These are phyloP conservation scores for Xylaria grammica DNA, from an alignment of 495 filamentous ascomycete genomes.

Conservation along the genomic window DNA sequence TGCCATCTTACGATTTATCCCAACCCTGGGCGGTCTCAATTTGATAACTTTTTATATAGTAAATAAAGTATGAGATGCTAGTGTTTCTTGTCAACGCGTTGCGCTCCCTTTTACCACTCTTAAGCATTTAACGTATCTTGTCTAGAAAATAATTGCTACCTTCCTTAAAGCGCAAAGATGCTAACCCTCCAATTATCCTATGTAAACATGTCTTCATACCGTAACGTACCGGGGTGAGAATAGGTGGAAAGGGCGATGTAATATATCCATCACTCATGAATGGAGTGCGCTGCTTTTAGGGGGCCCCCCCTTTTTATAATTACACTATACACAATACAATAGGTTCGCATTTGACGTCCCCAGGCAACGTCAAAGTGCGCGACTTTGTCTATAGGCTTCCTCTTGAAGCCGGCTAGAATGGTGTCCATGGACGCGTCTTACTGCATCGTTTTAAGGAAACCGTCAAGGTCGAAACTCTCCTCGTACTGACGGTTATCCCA, in stretches of 20 bases:
- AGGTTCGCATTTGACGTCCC: background rate
- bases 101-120: too few relatives aligned
- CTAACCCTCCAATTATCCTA: too few relatives aligned
- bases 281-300: slow-evolving; percentile 4
- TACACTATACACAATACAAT: slow-evolving; percentile 14
- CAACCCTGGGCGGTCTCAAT: too few relatives aligned
- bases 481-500: slow-evolving; percentile 98
- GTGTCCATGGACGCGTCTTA: slow-evolving; percentile 20
- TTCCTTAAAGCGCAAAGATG: too few relatives aligned
- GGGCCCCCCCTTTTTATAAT: background rate
- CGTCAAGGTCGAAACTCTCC: slow-evolving; percentile 93
- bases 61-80: too few relatives aligned
- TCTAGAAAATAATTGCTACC: too few relatives aligned
- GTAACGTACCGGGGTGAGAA: too few relatives aligned
- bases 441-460: slow-evolving; percentile 90
- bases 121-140: too few relatives aligned
- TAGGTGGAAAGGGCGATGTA: background rate
- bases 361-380: background rate
- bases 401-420: background rate
- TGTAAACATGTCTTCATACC: too few relatives aligned
- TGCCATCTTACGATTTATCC: too few relatives aligned
- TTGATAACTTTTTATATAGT: too few relatives aligned
- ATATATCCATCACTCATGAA: background rate
- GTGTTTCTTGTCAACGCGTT: too few relatives aligned
- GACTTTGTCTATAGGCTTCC: background rate